phyloP scores from a whole-genome alignment of 345 rosid genomes.

The Adansonia digitata region DNA sequence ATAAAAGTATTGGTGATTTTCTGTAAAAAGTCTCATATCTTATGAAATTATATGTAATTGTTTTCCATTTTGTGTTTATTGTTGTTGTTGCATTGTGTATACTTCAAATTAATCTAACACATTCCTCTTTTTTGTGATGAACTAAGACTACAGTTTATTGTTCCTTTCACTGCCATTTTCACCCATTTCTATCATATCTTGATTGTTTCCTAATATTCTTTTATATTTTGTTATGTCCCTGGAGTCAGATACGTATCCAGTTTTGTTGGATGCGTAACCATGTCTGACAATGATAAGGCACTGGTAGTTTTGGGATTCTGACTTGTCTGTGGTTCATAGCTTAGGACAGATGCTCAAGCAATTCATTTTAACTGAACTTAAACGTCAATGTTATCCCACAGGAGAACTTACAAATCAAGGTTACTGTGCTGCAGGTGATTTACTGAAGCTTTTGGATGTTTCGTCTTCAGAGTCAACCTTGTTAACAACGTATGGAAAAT shows the following conservation, averaged over 20 bases:
- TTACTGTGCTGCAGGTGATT: conserved; percentile 49
- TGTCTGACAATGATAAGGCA: neutral
- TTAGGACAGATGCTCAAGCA: neutral
- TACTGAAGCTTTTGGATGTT: conserved; percentile 74
- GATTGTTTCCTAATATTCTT: neutral
- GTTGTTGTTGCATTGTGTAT: neutral
- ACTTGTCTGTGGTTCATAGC: neutral
- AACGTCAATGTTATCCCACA: neutral
- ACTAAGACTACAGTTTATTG: neutral
- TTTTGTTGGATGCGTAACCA: neutral
- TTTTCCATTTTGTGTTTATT: neutral
- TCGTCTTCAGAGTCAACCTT: conserved; percentile 52
- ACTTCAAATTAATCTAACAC: neutral
- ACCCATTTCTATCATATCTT: neutral
- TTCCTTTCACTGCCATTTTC: neutral
- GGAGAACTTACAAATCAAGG: neutral
- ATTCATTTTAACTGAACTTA: neutral
- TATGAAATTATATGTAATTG: neutral
- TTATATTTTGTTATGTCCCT: neutral
- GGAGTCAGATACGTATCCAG: neutral
- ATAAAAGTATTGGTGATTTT: neutral
- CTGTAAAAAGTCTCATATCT: neutral
- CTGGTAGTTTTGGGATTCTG: neutral
- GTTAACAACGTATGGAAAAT: conserved; percentile 78
- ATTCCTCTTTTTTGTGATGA: neutral